Evolutionary conservation across 345 rosid genomes (phyloP).

Genomic region (Lumnitzera racemosa): DNA sequence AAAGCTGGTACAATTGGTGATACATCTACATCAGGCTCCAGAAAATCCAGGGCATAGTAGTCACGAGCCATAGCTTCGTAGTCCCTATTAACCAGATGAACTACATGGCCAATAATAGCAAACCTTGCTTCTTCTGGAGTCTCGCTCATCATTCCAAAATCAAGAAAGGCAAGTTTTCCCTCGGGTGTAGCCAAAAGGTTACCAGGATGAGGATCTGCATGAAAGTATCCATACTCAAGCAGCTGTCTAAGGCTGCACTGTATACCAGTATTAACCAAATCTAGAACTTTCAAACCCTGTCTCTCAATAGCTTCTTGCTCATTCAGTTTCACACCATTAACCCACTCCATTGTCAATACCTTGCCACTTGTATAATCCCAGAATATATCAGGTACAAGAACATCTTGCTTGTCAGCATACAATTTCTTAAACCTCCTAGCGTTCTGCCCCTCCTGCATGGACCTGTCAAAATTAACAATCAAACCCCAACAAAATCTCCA

Average conservation of each 20-base stretch:
- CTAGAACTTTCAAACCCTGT: slow-evolving; percentile 92
- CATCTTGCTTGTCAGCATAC: slow-evolving; percentile 89
- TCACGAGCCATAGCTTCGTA: slow-evolving; percentile 98
- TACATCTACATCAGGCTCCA: slow-evolving; percentile 81
- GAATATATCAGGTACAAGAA: slow-evolving; percentile 92
- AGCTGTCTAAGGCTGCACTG: slow-evolving; percentile 95
- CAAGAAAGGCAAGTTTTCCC: slow-evolving; percentile 96
- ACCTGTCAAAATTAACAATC: slow-evolving; percentile 51
- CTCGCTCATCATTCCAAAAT: slow-evolving; percentile 99
- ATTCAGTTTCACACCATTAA: slow-evolving; percentile 80
- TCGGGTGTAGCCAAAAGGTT: slow-evolving; percentile 96
- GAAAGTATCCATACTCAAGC: slow-evolving; percentile 92
- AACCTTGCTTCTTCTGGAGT: slow-evolving; percentile 96
- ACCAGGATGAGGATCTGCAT: slow-evolving; percentile 99
- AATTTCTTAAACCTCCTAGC: slow-evolving; percentile 88
- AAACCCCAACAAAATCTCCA: slow-evolving; percentile 24
- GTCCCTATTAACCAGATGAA: slow-evolving; percentile 92
- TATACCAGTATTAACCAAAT: slow-evolving; percentile 88
- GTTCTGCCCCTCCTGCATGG: slow-evolving; percentile 90
- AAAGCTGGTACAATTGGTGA: slow-evolving; percentile 95
- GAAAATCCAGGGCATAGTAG: slow-evolving; percentile 83
- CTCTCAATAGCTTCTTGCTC: slow-evolving; percentile 86
- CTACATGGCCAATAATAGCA: slow-evolving; percentile 81
- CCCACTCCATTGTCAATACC: slow-evolving; percentile 97
- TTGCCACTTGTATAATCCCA: slow-evolving; percentile 94